Conservation (phyloP, 768 basidiomycete species). For the Tephrocybe sp. region DNA sequence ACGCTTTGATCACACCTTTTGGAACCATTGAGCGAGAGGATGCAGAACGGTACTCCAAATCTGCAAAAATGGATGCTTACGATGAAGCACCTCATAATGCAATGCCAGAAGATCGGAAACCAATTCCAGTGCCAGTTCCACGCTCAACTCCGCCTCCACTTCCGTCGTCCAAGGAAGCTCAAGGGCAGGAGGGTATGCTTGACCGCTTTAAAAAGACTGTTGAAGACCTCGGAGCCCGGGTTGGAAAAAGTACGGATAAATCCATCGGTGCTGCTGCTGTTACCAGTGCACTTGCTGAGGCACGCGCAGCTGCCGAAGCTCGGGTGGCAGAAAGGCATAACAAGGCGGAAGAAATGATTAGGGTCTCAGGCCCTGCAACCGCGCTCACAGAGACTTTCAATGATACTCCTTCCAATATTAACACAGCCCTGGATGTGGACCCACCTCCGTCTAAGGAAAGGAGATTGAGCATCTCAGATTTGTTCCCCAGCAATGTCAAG, state of each 20-base stretch:
- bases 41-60: conserved; percentile 48
- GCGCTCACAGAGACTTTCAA: conserved; percentile 9
- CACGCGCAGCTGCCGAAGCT: conserved; percentile 65
- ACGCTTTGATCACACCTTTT: conserved; percentile 35
- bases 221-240: conserved; percentile 59
- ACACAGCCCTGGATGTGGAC: neutral
- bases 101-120: neutral
- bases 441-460: conserved; percentile 20
- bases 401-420: neutral
- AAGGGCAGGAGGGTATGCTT: conserved; percentile 50
- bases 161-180: neutral
- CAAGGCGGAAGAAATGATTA: conserved; percentile 39
- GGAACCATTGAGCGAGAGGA: conserved; percentile 27
- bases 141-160: neutral
- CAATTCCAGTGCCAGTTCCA: neutral
- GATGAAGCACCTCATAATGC: conserved; percentile 30
- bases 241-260: conserved; percentile 59
- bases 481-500: conserved; percentile 41
- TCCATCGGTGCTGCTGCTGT: conserved; percentile 60
- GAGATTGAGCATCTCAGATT: conserved; percentile 61
- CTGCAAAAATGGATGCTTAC: conserved; percentile 42
- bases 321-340: conserved; percentile 65
- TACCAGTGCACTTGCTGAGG: conserved; percentile 64
- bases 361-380: conserved; percentile 16
- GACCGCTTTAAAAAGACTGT: conserved; percentile 71